These are phyloP conservation scores for Domatiomyces globalis DNA, from an alignment of 2,329 filamentous ascomycete species.

Conservation along the genomic window DNA sequence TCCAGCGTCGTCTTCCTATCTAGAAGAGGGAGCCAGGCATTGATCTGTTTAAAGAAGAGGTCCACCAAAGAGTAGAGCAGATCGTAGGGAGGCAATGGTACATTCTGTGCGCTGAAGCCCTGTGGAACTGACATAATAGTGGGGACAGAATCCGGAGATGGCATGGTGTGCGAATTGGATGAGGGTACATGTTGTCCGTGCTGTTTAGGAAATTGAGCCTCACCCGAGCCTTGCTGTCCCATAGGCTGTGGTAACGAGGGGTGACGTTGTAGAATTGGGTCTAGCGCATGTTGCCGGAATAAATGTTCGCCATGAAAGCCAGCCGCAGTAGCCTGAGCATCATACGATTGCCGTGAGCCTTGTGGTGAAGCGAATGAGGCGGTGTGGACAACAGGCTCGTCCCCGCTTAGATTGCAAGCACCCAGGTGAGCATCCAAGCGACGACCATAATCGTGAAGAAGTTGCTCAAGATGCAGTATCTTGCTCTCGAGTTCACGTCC, in stretches of 20 bases:
- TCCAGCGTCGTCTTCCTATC: conserved; percentile 72
- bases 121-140: background rate
- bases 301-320: background rate
- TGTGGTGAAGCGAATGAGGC: background rate
- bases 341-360: conserved; percentile 5
- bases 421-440: conserved; percentile 16
- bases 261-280: background rate
- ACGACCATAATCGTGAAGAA: conserved; percentile 18
- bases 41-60: conserved; percentile 66
- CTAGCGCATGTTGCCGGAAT: background rate
- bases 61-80: conserved; percentile 59
- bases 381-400: background rate
- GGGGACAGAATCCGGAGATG: background rate
- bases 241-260: background rate
- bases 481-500: conserved; percentile 46
- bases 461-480: conserved; percentile 39
- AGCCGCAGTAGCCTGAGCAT: conserved; percentile 2
- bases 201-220: background rate
- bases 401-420: conserved; percentile 7
- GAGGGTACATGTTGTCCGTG: background rate
- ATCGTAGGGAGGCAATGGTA: conserved; percentile 2
- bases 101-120: background rate
- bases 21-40: conserved; percentile 80
- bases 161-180: background rate
- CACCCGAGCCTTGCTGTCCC: background rate